Percentiles rank a stretch among this genome's conserved stretches.
Evolutionary conservation across 1,284 basidiomycete species (phyloP).

Genomic region (Melampsora abietis-canadensis): DNA sequence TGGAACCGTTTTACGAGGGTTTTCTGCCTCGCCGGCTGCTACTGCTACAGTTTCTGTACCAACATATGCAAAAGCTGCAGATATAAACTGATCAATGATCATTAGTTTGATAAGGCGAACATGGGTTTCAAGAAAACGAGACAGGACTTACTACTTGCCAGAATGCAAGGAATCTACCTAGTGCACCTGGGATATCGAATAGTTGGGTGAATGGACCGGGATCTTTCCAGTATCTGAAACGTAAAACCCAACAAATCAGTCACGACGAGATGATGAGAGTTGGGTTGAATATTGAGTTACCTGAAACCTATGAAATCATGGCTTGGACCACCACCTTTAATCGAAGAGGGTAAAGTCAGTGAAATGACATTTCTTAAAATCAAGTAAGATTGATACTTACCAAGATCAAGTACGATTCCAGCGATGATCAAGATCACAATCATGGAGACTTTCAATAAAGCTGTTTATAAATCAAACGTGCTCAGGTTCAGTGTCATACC

Average conservation of each 20-base stretch:
- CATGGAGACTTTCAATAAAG: slow-evolving; percentile 50
- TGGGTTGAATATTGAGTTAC: slow-evolving; percentile 43
- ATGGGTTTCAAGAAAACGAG: slow-evolving; percentile 7
- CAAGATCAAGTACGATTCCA: slow-evolving; percentile 68
- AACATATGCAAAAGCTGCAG: slow-evolving; percentile 2
- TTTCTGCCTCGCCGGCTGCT: slow-evolving; percentile 11
- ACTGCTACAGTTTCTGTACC: slow-evolving; percentile 30
- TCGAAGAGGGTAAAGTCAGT: slow-evolving; percentile 62
- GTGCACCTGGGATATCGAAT: slow-evolving; percentile 58
- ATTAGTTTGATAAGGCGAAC: not conserved
- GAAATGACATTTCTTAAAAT: not conserved
- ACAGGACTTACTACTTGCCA: slow-evolving; percentile 45
- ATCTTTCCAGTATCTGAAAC: slow-evolving; percentile 64
- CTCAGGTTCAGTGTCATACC: not conserved
- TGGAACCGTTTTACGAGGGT: slow-evolving; percentile 19
- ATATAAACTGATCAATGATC: slow-evolving; percentile 54
- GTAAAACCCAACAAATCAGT: slow-evolving; percentile 60
- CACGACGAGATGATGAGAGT: no score
- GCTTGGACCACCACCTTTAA: slow-evolving; percentile 67
- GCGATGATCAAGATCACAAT: slow-evolving; percentile 59
- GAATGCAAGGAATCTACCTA: slow-evolving; percentile 58
- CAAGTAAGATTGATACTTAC: slow-evolving; percentile 61
- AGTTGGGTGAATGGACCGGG: slow-evolving; percentile 61
- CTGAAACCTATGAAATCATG: slow-evolving; percentile 57
- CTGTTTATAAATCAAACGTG: slow-evolving; percentile 1